These are phyloP conservation scores for Pseudonitzschia delicatissima DNA, from an alignment of 108 stramenopile genomes.

Conservation along the genomic window DNA sequence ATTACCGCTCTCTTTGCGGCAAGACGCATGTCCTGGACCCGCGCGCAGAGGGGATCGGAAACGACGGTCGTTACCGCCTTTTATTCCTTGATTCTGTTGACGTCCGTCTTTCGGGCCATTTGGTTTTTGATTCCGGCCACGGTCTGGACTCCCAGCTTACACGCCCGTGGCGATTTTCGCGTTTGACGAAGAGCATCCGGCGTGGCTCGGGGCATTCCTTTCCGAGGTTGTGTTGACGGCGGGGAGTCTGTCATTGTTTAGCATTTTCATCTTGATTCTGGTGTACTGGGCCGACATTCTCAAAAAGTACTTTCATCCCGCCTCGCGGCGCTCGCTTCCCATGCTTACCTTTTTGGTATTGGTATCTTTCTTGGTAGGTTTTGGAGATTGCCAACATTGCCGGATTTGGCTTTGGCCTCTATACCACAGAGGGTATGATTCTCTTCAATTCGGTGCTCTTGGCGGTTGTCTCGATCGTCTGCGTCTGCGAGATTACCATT, in stretches of 20 bases:
- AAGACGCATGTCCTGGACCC: slow-evolving; percentile 73
- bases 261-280: slow-evolving; percentile 93
- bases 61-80: slow-evolving; percentile 94
- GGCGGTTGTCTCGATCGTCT: slow-evolving; percentile 79
- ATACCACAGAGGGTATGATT: slow-evolving; percentile 94
- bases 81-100: slow-evolving; percentile 89
- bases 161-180: slow-evolving; percentile 85
- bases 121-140: slow-evolving; percentile 89
- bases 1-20: slow-evolving; percentile 74
- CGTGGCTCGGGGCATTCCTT: slow-evolving; percentile 84
- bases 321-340: slow-evolving; percentile 75
- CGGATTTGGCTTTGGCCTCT: slow-evolving; percentile 74
- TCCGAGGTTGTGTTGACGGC: slow-evolving; percentile 76
- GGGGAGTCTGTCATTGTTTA: slow-evolving; percentile 88
- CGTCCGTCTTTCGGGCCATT: slow-evolving; percentile 72
- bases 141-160: slow-evolving; percentile 81
- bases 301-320: slow-evolving; percentile 93
- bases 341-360: slow-evolving; percentile 86
- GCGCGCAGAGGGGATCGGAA: slow-evolving; percentile 79
- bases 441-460: slow-evolving; percentile 83
- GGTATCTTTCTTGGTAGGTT: slow-evolving; percentile 57
- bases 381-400: slow-evolving; percentile 75
- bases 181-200: slow-evolving; percentile 63
- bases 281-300: slow-evolving; percentile 98
- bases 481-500: slow-evolving; percentile 90